Evolutionary conservation across 2,329 filamentous ascomycete species (phyloP).

Genomic region (Fusarium sp.): DNA sequence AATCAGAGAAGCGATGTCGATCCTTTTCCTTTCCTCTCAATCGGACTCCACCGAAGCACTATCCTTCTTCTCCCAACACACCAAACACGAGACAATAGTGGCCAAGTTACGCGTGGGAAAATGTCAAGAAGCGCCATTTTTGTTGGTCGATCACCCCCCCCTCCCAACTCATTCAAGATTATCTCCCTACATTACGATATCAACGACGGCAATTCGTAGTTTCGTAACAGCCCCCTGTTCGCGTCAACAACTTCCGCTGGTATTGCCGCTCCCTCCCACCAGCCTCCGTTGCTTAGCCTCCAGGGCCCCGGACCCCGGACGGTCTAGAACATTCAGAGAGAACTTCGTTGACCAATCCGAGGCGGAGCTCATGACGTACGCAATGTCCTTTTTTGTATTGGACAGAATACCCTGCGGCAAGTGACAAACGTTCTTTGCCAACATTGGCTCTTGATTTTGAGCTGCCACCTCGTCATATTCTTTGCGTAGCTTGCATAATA

Average conservation of each 20-base stretch:
- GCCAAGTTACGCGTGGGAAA: slow-evolving; percentile 1
- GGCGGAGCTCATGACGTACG: slow-evolving; percentile 17
- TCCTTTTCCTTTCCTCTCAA: not conserved
- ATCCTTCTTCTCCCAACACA: not conserved
- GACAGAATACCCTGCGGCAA: not conserved
- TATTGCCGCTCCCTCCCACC: slow-evolving; percentile 28
- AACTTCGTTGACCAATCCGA: slow-evolving; percentile 31
- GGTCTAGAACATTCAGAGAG: slow-evolving; percentile 33
- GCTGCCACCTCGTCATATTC: not conserved
- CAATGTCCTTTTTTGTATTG: not conserved
- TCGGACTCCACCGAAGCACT: slow-evolving; percentile 3
- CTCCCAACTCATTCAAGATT: slow-evolving; percentile 3
- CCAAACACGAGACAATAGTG: slow-evolving; percentile 14
- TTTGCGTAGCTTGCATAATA: not conserved
- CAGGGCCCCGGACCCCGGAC: slow-evolving; percentile 14
- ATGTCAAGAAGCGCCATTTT: slow-evolving; percentile 24
- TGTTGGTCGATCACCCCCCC: slow-evolving; percentile 10
- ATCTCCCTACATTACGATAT: slow-evolving; percentile 21
- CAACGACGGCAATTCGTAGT: slow-evolving; percentile 7
- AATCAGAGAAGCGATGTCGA: slow-evolving; percentile 20
- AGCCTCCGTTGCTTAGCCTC: slow-evolving; percentile 6
- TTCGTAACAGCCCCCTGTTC: slow-evolving; percentile 7
- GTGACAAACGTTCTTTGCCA: not conserved
- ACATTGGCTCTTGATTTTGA: not conserved
- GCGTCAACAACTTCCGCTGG: slow-evolving; percentile 26